Base-by-base conservation (phyloP, 805 yeast genomes). In the Metschnikowia similis region DNA sequence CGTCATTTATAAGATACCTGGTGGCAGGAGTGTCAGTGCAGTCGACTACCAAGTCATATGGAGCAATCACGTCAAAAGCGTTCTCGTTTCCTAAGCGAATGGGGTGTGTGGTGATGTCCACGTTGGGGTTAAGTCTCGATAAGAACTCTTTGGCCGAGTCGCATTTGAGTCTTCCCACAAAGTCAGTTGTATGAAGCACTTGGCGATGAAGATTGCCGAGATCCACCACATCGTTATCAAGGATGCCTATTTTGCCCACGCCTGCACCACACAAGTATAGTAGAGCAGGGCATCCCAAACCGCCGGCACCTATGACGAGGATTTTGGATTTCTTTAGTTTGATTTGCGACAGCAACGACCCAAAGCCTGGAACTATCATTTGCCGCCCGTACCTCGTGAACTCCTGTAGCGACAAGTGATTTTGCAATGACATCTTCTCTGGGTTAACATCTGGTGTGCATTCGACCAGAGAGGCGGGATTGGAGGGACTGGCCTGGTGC, bases 1-100 rank as follows among this genome's bases (percentile, higher is more conserved):
- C 86, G 65, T 94, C 99, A 49, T 89, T 87, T 32, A 94, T 81
- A 52, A 94, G 74, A 63, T 94, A 94, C 55, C 99, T 72, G 0
- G 95, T 83, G 39, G 82, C 79, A 10, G 98, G 98, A 1, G 92
- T 83, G 67, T 94, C 99, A 0, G 99, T 92, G 62, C 99, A 95
- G 66, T 94, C 99, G 17, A 94, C 70, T 4, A 94, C 81, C 31
- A 86, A 53, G 61, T 92, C 97, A 66, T 87, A 90, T 4, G 69
- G 57, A n/a, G 64, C 58, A 44, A 90, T 74, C 1, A 89, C 78
- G 0, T 66, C 76, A 57, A 86, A 81, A 0, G 89, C 86, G 64
- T 89, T 90, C 0, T 57, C 60, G 35, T 78, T 69, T 1, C 73
- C 60, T 26, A 88, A 66, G 41, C 84, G 71, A 9, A 66, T 71